phyloP scores from a whole-genome alignment of 441 rosid genomes.

The Metrosideros polymorpha region DNA sequence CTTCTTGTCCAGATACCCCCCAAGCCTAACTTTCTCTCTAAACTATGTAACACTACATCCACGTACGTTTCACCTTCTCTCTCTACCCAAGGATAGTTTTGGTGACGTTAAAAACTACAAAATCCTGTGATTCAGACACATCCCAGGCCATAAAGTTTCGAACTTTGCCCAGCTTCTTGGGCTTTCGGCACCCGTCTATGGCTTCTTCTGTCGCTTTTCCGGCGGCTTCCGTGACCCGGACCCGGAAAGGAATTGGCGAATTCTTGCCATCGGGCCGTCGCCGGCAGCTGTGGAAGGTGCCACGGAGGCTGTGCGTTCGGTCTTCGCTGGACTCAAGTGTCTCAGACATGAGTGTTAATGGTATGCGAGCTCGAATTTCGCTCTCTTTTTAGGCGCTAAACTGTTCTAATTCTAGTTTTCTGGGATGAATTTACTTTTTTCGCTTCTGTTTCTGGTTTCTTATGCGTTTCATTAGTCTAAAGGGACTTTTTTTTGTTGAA shows the following conservation, averaged over 20 bases:
- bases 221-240: constrained; percentile 40
- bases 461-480: not conserved
- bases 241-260: not conserved
- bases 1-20: constrained; percentile 17
- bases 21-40: not conserved
- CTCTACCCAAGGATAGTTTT: not conserved
- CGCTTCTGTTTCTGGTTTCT: not conserved
- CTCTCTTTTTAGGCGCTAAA: not conserved
- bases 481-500: not conserved
- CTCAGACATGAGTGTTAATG: constrained; percentile 93
- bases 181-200: constrained; percentile 11
- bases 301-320: constrained; percentile 37
- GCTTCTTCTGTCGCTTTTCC: constrained; percentile 74
- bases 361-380: constrained; percentile 19
- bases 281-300: constrained; percentile 24
- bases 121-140: not conserved
- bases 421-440: not conserved
- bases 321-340: constrained; percentile 70
- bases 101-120: not conserved
- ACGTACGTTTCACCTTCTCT: not conserved
- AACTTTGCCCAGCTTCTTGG: not conserved
- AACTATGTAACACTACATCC: not conserved
- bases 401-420: not conserved
- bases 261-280: not conserved
- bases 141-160: not conserved